Base-by-base conservation (phyloP, 495 filamentous ascomycete genomes). In the Hyaloscypha variabilis region DNA sequence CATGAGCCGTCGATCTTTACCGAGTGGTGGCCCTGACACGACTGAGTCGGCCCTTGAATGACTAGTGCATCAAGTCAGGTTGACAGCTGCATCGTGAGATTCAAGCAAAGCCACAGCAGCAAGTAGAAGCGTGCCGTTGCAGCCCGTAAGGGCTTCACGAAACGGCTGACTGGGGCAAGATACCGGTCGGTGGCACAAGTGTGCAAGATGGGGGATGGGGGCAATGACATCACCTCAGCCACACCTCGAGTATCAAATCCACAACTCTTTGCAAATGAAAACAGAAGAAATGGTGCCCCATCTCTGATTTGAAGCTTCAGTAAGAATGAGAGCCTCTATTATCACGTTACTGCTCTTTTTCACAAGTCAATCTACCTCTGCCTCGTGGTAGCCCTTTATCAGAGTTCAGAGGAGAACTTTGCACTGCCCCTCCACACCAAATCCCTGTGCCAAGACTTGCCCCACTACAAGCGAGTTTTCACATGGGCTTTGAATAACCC, bases 361-460 rank as follows among this genome's bases (percentile, higher is more conserved):
- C 53, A 53, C 60, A 6, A 49, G 34, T 39, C n/a, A 29, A n/a
- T 34, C 29, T 55, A n/a, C n/a, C n/a, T n/a, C n/a, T n/a, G n/a
- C n/a, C n/a, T 39, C 29, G 4, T 14, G 61, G 26, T 36, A 21
- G 3, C 26, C 34, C 24, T 8, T 39, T 21, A 30, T 25, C 42
- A 62, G 29, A 26, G 23, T 19, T 46, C 39, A 46, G 13, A 46
- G 4, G 13, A 5, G 3, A 10, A 4, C 26, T 29, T 36, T n/a
- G 23, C 36, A 58, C 29, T 52, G 53, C 63, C 63, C 39, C 63
- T 65, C 34, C 63, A 65, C 54, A 65, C 63, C 54, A 52, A 29
- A 6, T 26, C 11, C 39, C 8, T 13, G 8, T 17, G 21, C 58
- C 42, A 50, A 61, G 42, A 55, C 39, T 21, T 66, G 64, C 64